Conservation (phyloP, 148 eudicot genomes). For the Fagopyrum esculentum region DNA sequence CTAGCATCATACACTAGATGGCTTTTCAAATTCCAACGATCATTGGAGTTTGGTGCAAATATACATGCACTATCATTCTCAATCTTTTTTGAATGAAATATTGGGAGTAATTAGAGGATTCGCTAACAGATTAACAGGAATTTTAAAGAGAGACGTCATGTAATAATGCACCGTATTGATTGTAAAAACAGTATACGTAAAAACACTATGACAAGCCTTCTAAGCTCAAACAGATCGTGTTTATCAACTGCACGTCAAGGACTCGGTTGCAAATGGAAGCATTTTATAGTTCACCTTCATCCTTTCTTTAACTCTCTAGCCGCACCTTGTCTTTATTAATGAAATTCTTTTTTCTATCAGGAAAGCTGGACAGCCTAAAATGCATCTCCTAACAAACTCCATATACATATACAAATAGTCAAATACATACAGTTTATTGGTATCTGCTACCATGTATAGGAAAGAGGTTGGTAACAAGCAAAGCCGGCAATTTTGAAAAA, state of each 20-base stretch:
- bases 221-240: background rate
- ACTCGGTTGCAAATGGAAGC: too few relatives aligned
- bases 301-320: background rate
- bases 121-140: background rate
- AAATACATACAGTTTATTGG: background rate
- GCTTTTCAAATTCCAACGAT: background rate
- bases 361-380: background rate
- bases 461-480: background rate
- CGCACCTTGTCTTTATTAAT: background rate
- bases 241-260: background rate
- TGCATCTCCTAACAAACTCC: background rate
- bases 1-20: background rate
- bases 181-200: background rate
- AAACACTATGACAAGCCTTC: background rate
- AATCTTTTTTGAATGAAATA: background rate
- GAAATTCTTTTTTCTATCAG: background rate
- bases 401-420: background rate
- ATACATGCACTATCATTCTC: background rate
- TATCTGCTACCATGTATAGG: background rate
- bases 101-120: background rate
- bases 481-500: background rate
- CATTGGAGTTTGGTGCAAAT: background rate
- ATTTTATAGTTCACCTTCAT: background rate
- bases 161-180: background rate
- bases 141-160: background rate